Evolutionary conservation across 2,329 filamentous ascomycete species (phyloP).

Genomic region (Fusarium decemcellulare): DNA sequence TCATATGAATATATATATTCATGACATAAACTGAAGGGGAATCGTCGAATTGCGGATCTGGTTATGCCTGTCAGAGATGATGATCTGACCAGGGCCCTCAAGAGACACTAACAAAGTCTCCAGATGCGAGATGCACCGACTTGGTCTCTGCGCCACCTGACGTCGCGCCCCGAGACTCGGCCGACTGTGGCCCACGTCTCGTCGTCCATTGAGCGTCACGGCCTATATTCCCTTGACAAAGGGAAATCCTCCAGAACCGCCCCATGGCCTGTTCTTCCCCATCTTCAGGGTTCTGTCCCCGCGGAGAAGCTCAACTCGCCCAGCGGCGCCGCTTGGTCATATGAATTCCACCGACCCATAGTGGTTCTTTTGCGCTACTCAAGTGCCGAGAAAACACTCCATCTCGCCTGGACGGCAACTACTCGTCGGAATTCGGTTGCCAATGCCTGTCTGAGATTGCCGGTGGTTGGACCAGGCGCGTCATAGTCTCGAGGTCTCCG

Average conservation of each 20-base stretch:
- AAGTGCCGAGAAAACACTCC: too few relatives aligned
- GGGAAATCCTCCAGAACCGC: not conserved
- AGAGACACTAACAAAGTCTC: not conserved
- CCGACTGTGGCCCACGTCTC: constrained; percentile 24
- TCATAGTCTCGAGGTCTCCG: too few relatives aligned
- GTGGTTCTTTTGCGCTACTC: too few relatives aligned
- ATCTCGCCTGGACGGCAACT: too few relatives aligned
- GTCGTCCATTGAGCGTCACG: not conserved
- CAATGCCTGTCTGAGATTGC: too few relatives aligned
- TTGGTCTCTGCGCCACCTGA: not conserved
- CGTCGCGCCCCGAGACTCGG: constrained; percentile 14
- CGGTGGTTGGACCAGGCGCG: too few relatives aligned
- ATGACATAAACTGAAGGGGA: not conserved
- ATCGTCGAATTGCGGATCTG: not conserved
- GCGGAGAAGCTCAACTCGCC: constrained; percentile 19
- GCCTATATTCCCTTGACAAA: not conserved
- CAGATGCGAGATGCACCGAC: not conserved
- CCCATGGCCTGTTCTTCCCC: not conserved
- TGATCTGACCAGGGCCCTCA: not conserved
- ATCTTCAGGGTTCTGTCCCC: constrained; percentile 2
- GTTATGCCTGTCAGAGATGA: not conserved
- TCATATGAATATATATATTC: not conserved
- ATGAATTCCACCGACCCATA: too few relatives aligned
- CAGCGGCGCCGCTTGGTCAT: too few relatives aligned
- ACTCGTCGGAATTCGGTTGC: too few relatives aligned